phyloP scores from a whole-genome alignment of 768 basidiomycete species.

The Phlebiopsis flavidoalba region DNA sequence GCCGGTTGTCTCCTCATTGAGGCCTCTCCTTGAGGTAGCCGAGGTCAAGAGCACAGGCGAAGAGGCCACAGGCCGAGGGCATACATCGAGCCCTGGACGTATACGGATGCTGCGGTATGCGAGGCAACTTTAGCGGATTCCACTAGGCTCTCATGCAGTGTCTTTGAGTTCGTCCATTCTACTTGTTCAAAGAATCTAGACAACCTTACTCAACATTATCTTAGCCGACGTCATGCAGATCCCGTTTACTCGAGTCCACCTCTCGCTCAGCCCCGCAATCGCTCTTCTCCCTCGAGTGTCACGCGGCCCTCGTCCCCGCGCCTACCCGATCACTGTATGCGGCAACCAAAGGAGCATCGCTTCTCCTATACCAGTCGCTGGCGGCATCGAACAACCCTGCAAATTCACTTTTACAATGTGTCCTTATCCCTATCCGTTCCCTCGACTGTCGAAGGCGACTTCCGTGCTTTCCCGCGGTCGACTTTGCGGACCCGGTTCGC shows the following conservation, averaged over 20 bases:
- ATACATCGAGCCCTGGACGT: slow-evolving; percentile 55
- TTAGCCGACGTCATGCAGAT: slow-evolving; percentile 42
- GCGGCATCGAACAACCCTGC: slow-evolving; percentile 78
- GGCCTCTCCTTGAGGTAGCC: slow-evolving; percentile 68
- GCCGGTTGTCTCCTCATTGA: slow-evolving; percentile 84
- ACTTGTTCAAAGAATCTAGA: not conserved
- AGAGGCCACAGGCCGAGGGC: slow-evolving; percentile 46
- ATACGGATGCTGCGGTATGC: slow-evolving; percentile 48
- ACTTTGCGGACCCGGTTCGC: slow-evolving; percentile 41
- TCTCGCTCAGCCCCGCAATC: slow-evolving; percentile 70
- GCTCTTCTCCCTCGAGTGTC: slow-evolving; percentile 61
- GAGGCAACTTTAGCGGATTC: slow-evolving; percentile 68
- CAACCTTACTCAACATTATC: not conserved
- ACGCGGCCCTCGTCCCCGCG: slow-evolving; percentile 77
- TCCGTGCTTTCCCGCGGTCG: slow-evolving; percentile 78
- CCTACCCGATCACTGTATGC: slow-evolving; percentile 84
- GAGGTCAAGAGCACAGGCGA: slow-evolving; percentile 40
- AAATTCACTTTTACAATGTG: slow-evolving; percentile 59
- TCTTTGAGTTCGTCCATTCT: slow-evolving; percentile 53
- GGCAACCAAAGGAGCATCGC: slow-evolving; percentile 77
- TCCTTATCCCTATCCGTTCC: slow-evolving; percentile 61
- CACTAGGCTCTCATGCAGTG: slow-evolving; percentile 61
- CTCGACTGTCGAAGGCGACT: slow-evolving; percentile 68
- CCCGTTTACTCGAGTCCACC: slow-evolving; percentile 60
- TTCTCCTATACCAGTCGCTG: slow-evolving; percentile 72